Evolutionary conservation across 345 rosid genomes (phyloP).

Genomic region (Garcia nutans): DNA sequence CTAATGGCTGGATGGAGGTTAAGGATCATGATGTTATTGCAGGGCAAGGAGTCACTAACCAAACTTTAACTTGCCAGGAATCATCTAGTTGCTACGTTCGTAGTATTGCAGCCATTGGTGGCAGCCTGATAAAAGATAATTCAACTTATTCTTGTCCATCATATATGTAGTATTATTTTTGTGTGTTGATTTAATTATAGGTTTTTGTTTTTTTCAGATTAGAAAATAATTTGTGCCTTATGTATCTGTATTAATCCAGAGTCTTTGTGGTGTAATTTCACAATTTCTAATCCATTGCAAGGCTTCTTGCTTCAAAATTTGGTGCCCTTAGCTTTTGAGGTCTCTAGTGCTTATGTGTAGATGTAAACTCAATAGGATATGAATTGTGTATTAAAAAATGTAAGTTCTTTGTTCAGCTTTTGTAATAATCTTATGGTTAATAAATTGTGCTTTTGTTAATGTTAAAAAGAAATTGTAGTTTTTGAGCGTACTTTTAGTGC

Average conservation of each 20-base stretch:
- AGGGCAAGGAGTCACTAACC: conserved; percentile 51
- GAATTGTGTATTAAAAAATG: not conserved
- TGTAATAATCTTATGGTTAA: not conserved
- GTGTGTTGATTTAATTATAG: not conserved
- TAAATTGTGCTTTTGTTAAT: not conserved
- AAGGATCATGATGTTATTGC: conserved; percentile 63
- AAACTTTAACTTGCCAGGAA: conserved; percentile 45
- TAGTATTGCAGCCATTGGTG: conserved; percentile 38
- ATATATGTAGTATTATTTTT: conserved; percentile 4
- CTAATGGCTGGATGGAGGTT: conserved; percentile 81
- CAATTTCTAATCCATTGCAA: not conserved
- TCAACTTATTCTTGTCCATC: conserved; percentile 45
- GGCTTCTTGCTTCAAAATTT: not conserved
- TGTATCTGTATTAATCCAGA: not conserved
- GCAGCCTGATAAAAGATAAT: conserved; percentile 41
- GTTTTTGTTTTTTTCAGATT: not conserved
- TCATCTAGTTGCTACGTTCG: conserved; percentile 51
- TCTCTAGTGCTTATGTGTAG: not conserved
- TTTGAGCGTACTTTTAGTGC: too few species aligned
- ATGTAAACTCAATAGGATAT: not conserved
- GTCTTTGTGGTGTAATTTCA: too few species aligned
- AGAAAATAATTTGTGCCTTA: not conserved
- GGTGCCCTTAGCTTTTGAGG: not conserved
- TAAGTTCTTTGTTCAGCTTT: not conserved
- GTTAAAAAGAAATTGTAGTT: too few species aligned